phyloP scores from a whole-genome alignment of 371 early-diverging fungal species.

The Mycotypha africana region DNA sequence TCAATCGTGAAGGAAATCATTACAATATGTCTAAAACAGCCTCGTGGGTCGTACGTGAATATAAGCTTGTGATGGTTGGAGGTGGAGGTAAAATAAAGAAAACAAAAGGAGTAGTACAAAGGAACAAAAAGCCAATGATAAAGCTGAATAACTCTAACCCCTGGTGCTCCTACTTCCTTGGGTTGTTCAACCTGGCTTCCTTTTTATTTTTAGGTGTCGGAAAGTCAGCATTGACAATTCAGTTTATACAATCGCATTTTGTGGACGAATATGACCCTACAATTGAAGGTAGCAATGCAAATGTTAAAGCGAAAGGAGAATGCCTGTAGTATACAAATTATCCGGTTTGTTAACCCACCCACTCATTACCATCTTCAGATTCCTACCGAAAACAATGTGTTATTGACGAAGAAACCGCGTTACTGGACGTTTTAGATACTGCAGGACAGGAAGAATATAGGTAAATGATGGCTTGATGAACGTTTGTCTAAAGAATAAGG shows the following conservation, averaged over 20 bases:
- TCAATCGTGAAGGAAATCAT: too few relatives aligned
- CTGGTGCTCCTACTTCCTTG: too few relatives aligned
- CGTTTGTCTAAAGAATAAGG: neutral
- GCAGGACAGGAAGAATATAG: conserved; percentile 93
- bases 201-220: conserved; percentile 61
- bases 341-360: too few relatives aligned
- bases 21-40: conserved; percentile 7
- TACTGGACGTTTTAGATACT: conserved; percentile 89
- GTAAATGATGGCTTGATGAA: too few relatives aligned
- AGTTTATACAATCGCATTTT: conserved; percentile 89
- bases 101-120: too few relatives aligned
- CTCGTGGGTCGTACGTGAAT: conserved; percentile 49
- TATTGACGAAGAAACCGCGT: conserved; percentile 78
- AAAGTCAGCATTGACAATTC: conserved; percentile 88
- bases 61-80: conserved; percentile 83
- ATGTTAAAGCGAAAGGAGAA: too few relatives aligned
- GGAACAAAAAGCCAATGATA: too few relatives aligned
- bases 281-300: conserved; percentile 82
- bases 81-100: conserved; percentile 69
- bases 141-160: too few relatives aligned
- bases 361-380: too few relatives aligned
- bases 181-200: too few relatives aligned
- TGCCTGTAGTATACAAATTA: neutral
- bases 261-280: conserved; percentile 95
- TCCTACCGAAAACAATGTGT: conserved; percentile 87